Percentiles rank a stretch among this genome's conserved stretches.
These are phyloP conservation scores for Aspergillus cejpii DNA, from an alignment of 2,329 filamentous ascomycete species.

Conservation along the genomic window DNA sequence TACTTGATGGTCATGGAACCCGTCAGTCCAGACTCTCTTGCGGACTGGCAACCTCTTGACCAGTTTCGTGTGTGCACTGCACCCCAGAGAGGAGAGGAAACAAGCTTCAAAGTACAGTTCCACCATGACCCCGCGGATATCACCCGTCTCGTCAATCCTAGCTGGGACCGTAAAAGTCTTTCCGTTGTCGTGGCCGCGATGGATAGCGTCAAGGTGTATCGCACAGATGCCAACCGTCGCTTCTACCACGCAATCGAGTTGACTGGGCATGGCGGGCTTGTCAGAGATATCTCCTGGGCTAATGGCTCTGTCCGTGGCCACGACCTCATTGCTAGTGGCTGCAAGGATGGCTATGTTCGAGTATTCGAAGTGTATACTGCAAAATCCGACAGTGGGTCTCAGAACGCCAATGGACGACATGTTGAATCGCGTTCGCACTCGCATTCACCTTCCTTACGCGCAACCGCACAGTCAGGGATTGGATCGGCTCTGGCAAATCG, in stretches of 20 bases:
- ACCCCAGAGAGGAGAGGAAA: constrained; percentile 74
- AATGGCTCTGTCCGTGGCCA: constrained; percentile 84
- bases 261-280: constrained; percentile 64
- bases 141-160: constrained; percentile 71
- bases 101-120: constrained; percentile 77
- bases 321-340: constrained; percentile 84
- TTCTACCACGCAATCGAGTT: constrained; percentile 82
- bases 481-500: constrained; percentile 38
- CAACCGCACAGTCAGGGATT: constrained; percentile 38
- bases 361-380: constrained; percentile 64
- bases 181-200: constrained; percentile 80
- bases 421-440: constrained; percentile 21
- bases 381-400: constrained; percentile 22
- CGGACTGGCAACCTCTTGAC: constrained; percentile 68
- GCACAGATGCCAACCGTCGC: constrained; percentile 65
- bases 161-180: constrained; percentile 71
- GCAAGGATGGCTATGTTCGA: constrained; percentile 81
- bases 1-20: constrained; percentile 76
- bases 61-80: constrained; percentile 65
- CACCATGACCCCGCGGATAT: constrained; percentile 70
- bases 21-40: constrained; percentile 71
- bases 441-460: constrained; percentile 26
- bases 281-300: constrained; percentile 87
- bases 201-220: constrained; percentile 74
- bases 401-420: constrained; percentile 24